Base-by-base conservation (phyloP, 2,329 filamentous ascomycete genomes). In the Leptographium flavum region DNA sequence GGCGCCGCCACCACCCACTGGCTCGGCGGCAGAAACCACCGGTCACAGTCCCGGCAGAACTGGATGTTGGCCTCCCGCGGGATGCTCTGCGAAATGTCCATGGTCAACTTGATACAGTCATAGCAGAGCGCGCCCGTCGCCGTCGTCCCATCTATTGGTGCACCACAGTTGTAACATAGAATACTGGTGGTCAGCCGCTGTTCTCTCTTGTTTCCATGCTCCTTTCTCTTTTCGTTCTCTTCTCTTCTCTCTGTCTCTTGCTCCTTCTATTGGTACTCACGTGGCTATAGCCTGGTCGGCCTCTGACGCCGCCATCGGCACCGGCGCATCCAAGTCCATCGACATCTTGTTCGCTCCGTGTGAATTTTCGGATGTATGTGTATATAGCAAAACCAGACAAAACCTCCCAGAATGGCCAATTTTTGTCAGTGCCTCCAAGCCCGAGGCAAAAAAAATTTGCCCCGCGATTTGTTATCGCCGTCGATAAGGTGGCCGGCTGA, bases 141-240 rank as follows among this genome's bases (percentile, higher is more conserved):
- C 14, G 79, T 78, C 17, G 87, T 94, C 63, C 92, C 92, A 64
- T 95, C 88, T 57, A 98, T 94, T 33, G 90, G 82, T 49, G 86
- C 87, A 59, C 90, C 92, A 64, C 92, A 98, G 72, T 96, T 94
- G 70, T 87, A 94, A 66, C 92, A 98, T 47, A 98, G 83, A 59
- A 96, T 94, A n/a, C 80, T 85, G 48, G 23, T 39, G 15, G 40
- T 17, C 22, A 11, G 45, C 36, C 27, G 31, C 15, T 38, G 17
- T 42, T 23, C 11, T 13, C 23, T n/a, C 4, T 25, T 14, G 2
- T 41, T 28, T 22, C 4, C 14, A n/a, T n/a, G n/a, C n/a, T n/a
- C n/a, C 3, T 36, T n/a, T 36, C 4, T 14, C 4, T n/a, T 21
- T 13, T 27, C 6, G 23, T 40, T 14, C 19, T 19, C 14, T 37